Conservation (phyloP, 2,329 filamentous ascomycete species). For the Ophiognomonia clavigignenti-juglandacearum region DNA sequence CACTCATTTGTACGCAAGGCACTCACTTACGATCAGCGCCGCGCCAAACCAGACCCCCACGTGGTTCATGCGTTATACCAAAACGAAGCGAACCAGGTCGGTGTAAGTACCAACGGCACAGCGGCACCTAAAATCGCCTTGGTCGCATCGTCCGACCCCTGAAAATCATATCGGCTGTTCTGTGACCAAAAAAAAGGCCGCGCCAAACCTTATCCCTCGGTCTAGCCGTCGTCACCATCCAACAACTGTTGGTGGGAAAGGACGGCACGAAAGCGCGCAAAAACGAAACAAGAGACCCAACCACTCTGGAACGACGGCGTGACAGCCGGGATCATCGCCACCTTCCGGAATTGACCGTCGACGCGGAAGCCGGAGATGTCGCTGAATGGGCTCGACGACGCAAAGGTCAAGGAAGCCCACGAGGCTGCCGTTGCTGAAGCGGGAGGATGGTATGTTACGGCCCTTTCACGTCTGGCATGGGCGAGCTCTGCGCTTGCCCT, state of each 20-base stretch:
- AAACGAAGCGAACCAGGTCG: too few relatives aligned
- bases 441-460: constrained; percentile 78
- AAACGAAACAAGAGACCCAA: background rate
- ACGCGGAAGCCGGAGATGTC: constrained; percentile 59
- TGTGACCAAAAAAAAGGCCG: background rate
- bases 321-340: background rate
- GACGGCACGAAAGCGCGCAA: too few relatives aligned
- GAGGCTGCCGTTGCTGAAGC: constrained; percentile 74
- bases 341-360: background rate
- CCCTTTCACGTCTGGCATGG: constrained; percentile 9
- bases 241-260: too few relatives aligned
- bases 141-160: too few relatives aligned
- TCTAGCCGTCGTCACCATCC: too few relatives aligned
- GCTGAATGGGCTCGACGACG: constrained; percentile 87
- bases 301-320: background rate
- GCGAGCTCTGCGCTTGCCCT: background rate
- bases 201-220: background rate
- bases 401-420: constrained; percentile 77
- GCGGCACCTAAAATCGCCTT: too few relatives aligned
- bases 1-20: too few relatives aligned
- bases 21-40: too few relatives aligned
- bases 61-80: too few relatives aligned
- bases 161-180: too few relatives aligned
- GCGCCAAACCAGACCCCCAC: too few relatives aligned
- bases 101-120: too few relatives aligned